These are phyloP conservation scores for Rhodotorula sp. DNA, from an alignment of 1,284 basidiomycete genomes.

Conservation along the genomic window DNA sequence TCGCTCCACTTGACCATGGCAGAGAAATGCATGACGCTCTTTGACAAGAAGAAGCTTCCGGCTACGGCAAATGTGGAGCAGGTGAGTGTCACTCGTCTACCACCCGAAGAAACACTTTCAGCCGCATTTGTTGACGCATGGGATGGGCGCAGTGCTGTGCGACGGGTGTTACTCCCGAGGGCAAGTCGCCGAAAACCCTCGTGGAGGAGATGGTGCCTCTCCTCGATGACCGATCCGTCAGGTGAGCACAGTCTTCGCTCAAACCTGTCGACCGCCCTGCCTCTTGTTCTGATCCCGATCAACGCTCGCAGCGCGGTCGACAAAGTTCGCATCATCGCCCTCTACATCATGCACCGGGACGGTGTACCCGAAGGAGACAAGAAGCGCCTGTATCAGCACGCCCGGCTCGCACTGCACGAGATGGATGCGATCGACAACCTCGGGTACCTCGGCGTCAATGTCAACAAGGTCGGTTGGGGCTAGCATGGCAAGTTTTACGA, in stretches of 20 bases:
- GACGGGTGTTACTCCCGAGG: slow-evolving; percentile 82
- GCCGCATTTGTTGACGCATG: not conserved
- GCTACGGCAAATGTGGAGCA: slow-evolving; percentile 91
- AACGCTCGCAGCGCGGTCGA: slow-evolving; percentile 65
- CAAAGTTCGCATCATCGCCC: slow-evolving; percentile 94
- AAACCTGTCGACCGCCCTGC: not conserved
- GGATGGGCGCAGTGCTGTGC: slow-evolving; percentile 69
- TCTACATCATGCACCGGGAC: slow-evolving; percentile 94
- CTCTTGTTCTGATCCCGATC: too few relatives aligned
- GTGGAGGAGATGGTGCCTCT: slow-evolving; percentile 99
- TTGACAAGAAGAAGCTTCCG: slow-evolving; percentile 83
- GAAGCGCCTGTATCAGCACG: slow-evolving; percentile 91
- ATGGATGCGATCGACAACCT: slow-evolving; percentile 93
- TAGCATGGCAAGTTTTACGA: slow-evolving; percentile 16
- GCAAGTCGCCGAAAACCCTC: slow-evolving; percentile 83
- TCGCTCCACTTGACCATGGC: slow-evolving; percentile 97
- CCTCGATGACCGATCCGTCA: slow-evolving; percentile 78
- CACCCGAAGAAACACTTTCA: not conserved
- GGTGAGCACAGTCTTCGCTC: slow-evolving; percentile 55
- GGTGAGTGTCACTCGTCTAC: slow-evolving; percentile 54
- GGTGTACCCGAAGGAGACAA: slow-evolving; percentile 98
- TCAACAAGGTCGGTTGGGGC: slow-evolving; percentile 66
- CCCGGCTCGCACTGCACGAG: slow-evolving; percentile 81
- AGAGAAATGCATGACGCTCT: slow-evolving; percentile 91
- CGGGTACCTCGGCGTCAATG: slow-evolving; percentile 71